Evolutionary conservation across 163 green algal genomes (phyloP).

Genomic region (Chlorella variabilis): DNA sequence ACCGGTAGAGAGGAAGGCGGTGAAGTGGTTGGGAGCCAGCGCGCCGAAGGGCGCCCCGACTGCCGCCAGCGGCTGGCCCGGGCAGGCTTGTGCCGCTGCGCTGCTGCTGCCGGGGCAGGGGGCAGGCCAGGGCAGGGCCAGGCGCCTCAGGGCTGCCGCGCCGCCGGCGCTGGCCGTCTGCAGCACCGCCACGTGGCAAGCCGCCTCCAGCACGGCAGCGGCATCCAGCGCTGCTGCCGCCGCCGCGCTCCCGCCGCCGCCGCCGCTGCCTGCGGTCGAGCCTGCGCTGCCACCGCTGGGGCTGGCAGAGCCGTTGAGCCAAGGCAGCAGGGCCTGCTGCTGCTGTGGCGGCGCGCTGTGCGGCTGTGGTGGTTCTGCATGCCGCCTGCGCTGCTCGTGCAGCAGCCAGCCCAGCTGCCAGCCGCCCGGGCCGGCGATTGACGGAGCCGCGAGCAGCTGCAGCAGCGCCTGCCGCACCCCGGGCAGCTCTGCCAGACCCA

Average conservation of each 20-base stretch:
- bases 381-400: slow-evolving; percentile 6
- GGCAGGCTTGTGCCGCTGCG: background rate
- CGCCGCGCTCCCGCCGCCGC: background rate
- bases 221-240: background rate
- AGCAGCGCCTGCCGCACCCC: slow-evolving; percentile 8
- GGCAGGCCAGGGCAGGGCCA: background rate
- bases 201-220: background rate
- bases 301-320: background rate
- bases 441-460: slow-evolving; percentile 16
- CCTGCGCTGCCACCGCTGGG: background rate
- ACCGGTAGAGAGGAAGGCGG: slow-evolving; percentile 49
- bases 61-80: slow-evolving; percentile 11
- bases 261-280: background rate
- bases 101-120: background rate
- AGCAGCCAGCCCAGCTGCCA: slow-evolving; percentile 37
- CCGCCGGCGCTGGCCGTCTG: background rate
- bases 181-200: slow-evolving; percentile 26
- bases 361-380: background rate
- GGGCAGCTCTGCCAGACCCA: slow-evolving; percentile 14
- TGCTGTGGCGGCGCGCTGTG: background rate
- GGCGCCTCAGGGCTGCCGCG: background rate
- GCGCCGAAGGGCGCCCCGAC: slow-evolving; percentile 67
- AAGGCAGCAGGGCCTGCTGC: background rate
- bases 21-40: slow-evolving; percentile 66
- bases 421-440: background rate